Base-by-base conservation (phyloP, 2,329 filamentous ascomycete species). In the Septoria petroselini region DNA sequence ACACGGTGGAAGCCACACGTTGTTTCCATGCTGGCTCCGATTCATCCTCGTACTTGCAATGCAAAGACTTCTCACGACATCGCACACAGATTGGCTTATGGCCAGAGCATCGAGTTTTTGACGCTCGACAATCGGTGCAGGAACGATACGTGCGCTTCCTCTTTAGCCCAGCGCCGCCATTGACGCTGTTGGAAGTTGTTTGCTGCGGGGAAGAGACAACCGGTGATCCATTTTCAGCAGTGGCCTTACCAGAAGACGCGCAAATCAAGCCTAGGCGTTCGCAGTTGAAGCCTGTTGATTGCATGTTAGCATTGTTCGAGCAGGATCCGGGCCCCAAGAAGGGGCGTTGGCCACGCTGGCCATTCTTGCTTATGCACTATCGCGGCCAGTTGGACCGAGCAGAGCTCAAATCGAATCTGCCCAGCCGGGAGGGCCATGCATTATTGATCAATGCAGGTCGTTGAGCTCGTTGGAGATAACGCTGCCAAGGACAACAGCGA, bases 21-120 rank as follows among this genome's bases (percentile, higher is more conserved):
- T 55, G 57, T 37, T 59, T 59, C 58, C 58, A 61, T 2, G 57
- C 58, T 12, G 58, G 58, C 41, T 59, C 57, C 5, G 54, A 55
- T 18, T 56, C 51, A 42, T 61, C 58, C 23, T 59, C 57, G 27
- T 59, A 61, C 12, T 37, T 45, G 41, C 58, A 61, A 12, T 41
- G 19, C 34, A 61, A 42, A 8, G 42, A 46, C 42, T 61, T 61
- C 23, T 59, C 53, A 15, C 41, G 39, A 41, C 58, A 61, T 18
- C 58, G 43, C 25, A 48, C 44, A 43, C 58, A 61, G 9, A 41
- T 53, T 0, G 58, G 58, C 43, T 57, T 59, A 21, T 58, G 47
- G 15, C 58, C 58, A 1, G 58, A 61, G 40, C 58, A 61, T 38
- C 58, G 41, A 3, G 54, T 59, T 39, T 61, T 61, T 30, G 53